Evolutionary conservation across 345 rosid genomes (phyloP).

Genomic region (Hibiscus mutabilis): DNA sequence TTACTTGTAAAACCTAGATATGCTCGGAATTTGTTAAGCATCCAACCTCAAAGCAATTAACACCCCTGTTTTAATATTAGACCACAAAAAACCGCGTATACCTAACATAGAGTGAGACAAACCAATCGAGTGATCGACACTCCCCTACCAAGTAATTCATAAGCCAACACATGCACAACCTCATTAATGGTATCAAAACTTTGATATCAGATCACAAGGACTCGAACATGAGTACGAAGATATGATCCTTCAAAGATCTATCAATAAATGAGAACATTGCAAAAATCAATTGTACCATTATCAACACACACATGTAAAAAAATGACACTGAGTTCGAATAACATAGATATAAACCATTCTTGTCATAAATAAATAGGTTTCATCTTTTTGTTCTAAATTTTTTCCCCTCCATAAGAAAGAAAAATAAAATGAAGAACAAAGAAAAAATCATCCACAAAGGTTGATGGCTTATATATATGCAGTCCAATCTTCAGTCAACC

Average conservation of each 20-base stretch:
- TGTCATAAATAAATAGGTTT: conserved; percentile 5
- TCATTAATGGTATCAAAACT: too few species aligned
- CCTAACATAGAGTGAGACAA: too few species aligned
- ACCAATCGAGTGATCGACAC: too few species aligned
- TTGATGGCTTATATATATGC: conserved; percentile 14
- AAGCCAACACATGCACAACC: too few species aligned
- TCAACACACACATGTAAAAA: not conserved
- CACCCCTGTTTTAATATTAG: too few species aligned
- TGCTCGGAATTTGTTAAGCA: too few species aligned
- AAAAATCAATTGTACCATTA: too few species aligned
- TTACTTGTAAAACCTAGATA: too few species aligned
- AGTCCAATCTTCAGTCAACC: conserved; percentile 14
- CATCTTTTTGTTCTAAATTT: conserved; percentile 1
- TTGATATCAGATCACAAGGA: too few species aligned
- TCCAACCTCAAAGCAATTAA: too few species aligned
- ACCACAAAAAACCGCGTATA: too few species aligned
- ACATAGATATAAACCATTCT: not conserved
- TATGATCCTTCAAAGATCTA: not conserved
- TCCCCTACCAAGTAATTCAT: too few species aligned
- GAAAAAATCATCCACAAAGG: conserved; percentile 9
- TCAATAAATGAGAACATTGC: not conserved
- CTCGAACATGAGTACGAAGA: not conserved
- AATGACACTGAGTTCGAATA: not conserved
- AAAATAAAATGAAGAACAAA: conserved; percentile 15
- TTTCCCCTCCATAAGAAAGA: not conserved